Percentiles rank a stretch among this genome's conserved stretches.
Conservation (phyloP, 2,329 filamentous ascomycete species). For the Fusarium sp. region DNA sequence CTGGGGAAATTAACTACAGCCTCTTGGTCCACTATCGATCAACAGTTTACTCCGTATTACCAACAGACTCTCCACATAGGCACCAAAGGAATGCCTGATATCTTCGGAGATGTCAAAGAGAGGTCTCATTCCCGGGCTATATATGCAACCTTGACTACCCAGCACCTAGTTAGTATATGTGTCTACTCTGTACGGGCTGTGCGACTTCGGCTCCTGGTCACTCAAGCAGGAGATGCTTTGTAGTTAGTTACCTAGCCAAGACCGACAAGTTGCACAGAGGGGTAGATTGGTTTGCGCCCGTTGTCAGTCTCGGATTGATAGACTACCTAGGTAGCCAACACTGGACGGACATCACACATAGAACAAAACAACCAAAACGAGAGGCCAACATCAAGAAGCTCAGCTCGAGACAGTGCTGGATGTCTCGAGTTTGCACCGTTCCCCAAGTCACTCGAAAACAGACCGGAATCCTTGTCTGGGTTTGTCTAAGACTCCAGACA, state of each 20-base stretch:
- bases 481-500: slow-evolving; percentile 34
- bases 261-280: slow-evolving; percentile 25
- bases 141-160: neutral
- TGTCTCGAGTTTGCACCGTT: slow-evolving; percentile 41
- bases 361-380: slow-evolving; percentile 21
- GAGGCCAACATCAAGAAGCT: neutral
- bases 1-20: slow-evolving; percentile 7
- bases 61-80: neutral
- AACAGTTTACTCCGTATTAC: neutral
- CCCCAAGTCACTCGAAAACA: slow-evolving; percentile 46
- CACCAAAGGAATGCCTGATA: slow-evolving; percentile 19
- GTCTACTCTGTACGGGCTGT: neutral
- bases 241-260: neutral
- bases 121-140: neutral
- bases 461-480: slow-evolving; percentile 45
- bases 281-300: slow-evolving; percentile 27
- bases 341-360: neutral
- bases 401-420: slow-evolving; percentile 27
- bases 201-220: slow-evolving; percentile 23
- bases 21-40: slow-evolving; percentile 17
- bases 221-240: slow-evolving; percentile 15
- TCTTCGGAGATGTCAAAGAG: slow-evolving; percentile 5
- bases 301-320: slow-evolving; percentile 15
- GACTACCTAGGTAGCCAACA: neutral
- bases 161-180: neutral